Evolutionary conservation across 345 rosid species (phyloP).

Genomic region (Eucalyptus curtisii): DNA sequence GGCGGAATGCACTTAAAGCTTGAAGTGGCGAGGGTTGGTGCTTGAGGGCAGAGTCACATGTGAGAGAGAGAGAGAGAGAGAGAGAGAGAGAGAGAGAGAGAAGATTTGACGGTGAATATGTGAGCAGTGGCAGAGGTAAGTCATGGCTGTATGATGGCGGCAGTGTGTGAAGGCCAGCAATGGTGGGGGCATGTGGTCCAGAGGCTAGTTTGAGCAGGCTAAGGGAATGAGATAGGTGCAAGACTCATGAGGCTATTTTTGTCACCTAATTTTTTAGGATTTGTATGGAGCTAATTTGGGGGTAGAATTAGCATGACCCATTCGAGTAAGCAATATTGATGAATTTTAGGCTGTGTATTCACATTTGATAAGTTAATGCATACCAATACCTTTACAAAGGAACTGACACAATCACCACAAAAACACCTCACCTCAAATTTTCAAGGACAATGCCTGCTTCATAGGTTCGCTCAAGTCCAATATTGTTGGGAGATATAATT

Average conservation of each 20-base stretch:
- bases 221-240: not conserved
- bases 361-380: not conserved
- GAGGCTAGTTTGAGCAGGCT: not conserved
- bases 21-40: not conserved
- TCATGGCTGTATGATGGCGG: not conserved
- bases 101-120: not conserved
- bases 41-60: not conserved
- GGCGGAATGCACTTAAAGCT: not conserved
- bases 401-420: not conserved
- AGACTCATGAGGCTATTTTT: not conserved
- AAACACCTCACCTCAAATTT: constrained; percentile 55
- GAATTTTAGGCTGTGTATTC: not conserved
- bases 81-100: not conserved
- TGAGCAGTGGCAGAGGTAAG: not conserved
- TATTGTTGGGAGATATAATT: constrained; percentile 75
- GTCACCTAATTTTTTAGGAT: not conserved
- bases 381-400: not conserved
- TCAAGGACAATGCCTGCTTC: constrained; percentile 92
- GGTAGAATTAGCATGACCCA: not conserved
- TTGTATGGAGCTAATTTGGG: not conserved
- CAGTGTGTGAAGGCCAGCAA: not conserved
- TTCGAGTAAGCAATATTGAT: not conserved
- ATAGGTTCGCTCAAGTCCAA: constrained; percentile 79
- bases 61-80: too few species aligned
- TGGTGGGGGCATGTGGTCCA: not conserved